These are phyloP conservation scores for Silybum marianum DNA, from an alignment of 129 eudicot genomes.

Conservation along the genomic window DNA sequence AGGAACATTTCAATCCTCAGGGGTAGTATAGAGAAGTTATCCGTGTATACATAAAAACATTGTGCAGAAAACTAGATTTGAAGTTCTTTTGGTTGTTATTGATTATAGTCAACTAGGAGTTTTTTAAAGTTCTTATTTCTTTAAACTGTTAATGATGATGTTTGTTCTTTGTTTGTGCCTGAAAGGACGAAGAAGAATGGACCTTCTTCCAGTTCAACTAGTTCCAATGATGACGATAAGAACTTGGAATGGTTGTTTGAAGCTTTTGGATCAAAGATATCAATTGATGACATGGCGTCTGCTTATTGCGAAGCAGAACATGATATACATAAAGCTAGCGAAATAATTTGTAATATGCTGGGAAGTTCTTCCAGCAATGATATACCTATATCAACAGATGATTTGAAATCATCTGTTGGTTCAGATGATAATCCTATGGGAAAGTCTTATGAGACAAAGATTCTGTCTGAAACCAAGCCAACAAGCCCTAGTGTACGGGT, in stretches of 20 bases:
- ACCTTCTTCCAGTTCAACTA: conserved; percentile 34
- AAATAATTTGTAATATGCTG: conserved; percentile 47
- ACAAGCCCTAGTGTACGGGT: conserved; percentile 37
- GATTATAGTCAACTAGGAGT: neutral
- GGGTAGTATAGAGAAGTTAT: conserved; percentile 1
- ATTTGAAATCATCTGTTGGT: conserved; percentile 21
- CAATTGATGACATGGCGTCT: conserved; percentile 67
- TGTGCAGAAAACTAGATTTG: neutral
- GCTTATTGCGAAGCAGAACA: conserved; percentile 64
- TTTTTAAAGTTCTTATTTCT: neutral
- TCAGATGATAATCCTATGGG: conserved; percentile 16
- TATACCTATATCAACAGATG: conserved; percentile 27
- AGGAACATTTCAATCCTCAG: neutral
- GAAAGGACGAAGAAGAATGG: conserved; percentile 50
- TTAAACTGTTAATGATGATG: conserved; percentile 11
- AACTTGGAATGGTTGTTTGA: conserved; percentile 62
- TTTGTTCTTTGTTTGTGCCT: conserved; percentile 21
- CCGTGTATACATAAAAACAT: neutral
- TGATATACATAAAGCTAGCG: conserved; percentile 47
- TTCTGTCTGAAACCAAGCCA: conserved; percentile 22
- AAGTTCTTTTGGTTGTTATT: neutral
- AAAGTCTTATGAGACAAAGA: conserved; percentile 7
- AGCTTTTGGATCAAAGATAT: conserved; percentile 61
- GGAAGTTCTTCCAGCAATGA: conserved; percentile 42
- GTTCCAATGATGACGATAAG: conserved; percentile 40